Percentiles rank a stretch among this genome's conserved stretches.
Conservation (phyloP, 306 rosid species). For the Acacia melanoxylon region DNA sequence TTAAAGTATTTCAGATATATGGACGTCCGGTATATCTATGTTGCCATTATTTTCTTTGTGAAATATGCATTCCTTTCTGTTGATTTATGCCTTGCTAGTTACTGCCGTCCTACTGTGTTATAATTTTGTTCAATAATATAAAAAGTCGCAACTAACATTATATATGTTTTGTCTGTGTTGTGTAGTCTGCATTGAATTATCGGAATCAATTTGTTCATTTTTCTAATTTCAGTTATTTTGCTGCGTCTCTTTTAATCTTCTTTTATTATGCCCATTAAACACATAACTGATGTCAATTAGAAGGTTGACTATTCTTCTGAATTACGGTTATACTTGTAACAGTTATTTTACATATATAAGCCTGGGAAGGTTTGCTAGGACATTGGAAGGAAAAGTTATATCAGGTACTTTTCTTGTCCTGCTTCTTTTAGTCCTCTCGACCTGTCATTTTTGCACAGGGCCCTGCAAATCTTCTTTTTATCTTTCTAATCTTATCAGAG, state of each 20-base stretch:
- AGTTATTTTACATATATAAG: conserved; percentile 89
- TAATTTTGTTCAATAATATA: neutral
- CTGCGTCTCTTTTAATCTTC: neutral
- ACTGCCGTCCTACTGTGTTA: neutral
- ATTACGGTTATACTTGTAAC: conserved; percentile 33
- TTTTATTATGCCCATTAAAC: neutral
- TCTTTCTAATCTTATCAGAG: neutral
- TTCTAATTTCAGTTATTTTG: neutral
- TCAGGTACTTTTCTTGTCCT: conserved; percentile 49
- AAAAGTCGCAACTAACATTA: neutral
- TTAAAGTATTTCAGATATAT: conserved; percentile 74
- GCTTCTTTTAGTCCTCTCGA: neutral
- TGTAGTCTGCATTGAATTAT: neutral
- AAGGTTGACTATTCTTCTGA: conserved; percentile 23
- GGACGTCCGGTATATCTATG: conserved; percentile 72
- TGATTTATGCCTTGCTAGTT: neutral
- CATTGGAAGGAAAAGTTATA: conserved; percentile 49
- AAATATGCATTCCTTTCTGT: neutral
- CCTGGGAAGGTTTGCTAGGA: conserved; percentile 60
- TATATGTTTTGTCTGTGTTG: neutral
- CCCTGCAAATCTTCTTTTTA: neutral
- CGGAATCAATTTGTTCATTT: conserved; percentile 1
- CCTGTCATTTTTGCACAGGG: neutral
- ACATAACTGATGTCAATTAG: neutral
- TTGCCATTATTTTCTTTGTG: neutral